phyloP scores from a whole-genome alignment of 192 early-diverging fungal species.

The Gryganskiella cystojenkinii region DNA sequence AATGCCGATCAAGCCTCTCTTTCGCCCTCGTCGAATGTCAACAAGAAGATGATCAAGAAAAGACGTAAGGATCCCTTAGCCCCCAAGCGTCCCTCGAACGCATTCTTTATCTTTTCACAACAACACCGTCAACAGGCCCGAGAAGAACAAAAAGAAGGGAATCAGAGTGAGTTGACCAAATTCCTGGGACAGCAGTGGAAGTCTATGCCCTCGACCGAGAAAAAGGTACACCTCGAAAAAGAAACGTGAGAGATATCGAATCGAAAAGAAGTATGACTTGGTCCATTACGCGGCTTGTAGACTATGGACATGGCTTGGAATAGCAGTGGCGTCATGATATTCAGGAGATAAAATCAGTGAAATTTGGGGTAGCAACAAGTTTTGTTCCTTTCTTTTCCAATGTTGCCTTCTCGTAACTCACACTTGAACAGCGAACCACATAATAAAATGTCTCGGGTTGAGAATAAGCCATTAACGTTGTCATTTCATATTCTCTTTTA shows the following conservation, averaged over 20 bases:
- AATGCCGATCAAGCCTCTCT: constrained; percentile 3
- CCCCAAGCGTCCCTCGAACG: constrained; percentile 52
- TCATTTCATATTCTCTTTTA: neutral
- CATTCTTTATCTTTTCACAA: constrained; percentile 54
- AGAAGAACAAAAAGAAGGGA: constrained; percentile 53
- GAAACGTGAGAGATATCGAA: too few species aligned
- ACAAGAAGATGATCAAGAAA: constrained; percentile 37
- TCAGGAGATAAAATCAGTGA: too few species aligned
- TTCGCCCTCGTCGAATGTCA: neutral
- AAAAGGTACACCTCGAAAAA: constrained; percentile 25
- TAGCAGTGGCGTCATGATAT: too few species aligned
- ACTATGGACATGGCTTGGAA: too few species aligned
- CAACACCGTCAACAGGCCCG: constrained; percentile 51
- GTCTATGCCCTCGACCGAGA: constrained; percentile 51
- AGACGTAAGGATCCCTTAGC: constrained; percentile 55
- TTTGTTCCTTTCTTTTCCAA: too few species aligned
- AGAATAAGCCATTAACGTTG: too few species aligned
- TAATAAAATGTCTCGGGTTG: neutral
- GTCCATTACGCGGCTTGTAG: too few species aligned
- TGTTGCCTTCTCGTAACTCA: too few species aligned
- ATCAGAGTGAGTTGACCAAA: constrained; percentile 51
- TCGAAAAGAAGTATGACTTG: too few species aligned
- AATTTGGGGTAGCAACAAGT: too few species aligned
- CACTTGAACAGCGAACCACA: too few species aligned
- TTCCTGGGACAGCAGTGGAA: constrained; percentile 50